A percentile compares a stretch with the other conserved stretches of the same genome.
Conservation (phyloP, 305 asterid genomes). For the Petunia hybrid region DNA sequence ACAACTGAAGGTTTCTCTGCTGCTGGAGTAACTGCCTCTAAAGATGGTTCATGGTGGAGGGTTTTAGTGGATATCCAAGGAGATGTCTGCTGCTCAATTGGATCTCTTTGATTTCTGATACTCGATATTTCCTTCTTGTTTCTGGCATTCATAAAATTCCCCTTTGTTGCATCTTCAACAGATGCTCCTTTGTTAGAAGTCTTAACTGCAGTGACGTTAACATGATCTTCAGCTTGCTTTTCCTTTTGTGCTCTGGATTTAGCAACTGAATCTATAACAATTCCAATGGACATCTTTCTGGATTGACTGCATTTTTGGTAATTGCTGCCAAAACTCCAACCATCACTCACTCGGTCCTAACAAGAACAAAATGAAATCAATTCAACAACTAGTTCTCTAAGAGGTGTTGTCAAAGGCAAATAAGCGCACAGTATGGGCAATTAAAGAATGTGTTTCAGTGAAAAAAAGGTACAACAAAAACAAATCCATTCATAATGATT, state of each 20-base stretch:
- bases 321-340: conserved; percentile 65
- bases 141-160: conserved; percentile 44
- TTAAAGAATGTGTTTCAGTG: too few species aligned
- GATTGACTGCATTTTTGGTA: conserved; percentile 62
- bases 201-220: conserved; percentile 38
- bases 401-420: background rate
- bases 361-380: conserved; percentile 36
- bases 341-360: conserved; percentile 61
- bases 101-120: conserved; percentile 46
- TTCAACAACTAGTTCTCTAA: background rate
- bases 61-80: conserved; percentile 72
- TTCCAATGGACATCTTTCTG: conserved; percentile 84
- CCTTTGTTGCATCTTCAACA: conserved; percentile 39
- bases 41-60: conserved; percentile 50
- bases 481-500: background rate
- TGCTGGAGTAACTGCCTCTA: conserved; percentile 49
- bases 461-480: background rate
- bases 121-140: conserved; percentile 40
- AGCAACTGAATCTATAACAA: conserved; percentile 61
- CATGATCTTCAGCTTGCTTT: conserved; percentile 36
- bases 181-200: conserved; percentile 33
- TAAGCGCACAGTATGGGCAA: too few species aligned
- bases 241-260: conserved; percentile 46
- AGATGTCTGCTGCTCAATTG: conserved; percentile 49
- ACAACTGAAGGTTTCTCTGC: conserved; percentile 53